Evolutionary conservation across 495 filamentous ascomycete genomes (phyloP), one percentile per base, ranked within the genome.

Genomic region (Aspergillus saccharolyticus): DNA sequence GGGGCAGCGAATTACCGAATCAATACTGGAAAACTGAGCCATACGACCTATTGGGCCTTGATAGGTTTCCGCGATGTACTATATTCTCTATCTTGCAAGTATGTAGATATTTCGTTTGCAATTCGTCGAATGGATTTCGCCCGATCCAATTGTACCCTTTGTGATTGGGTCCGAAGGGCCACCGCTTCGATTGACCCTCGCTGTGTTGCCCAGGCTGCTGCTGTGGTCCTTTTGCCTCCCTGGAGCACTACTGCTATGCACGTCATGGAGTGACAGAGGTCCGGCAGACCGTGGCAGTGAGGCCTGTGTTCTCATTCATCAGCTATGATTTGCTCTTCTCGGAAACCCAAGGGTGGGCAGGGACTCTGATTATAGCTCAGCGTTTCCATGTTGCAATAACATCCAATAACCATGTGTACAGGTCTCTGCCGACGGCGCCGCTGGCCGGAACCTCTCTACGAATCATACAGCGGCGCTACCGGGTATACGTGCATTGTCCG

Each of bases 391-490:
- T 52, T 53, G n/a, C n/a, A n/a, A n/a, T 44, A 56, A 42, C 54
- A 25, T 51, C 59, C 63, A 63, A 58, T 60, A 58, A 63, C 57
- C 49, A 33, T 28, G 19, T 48, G 19, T 60, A 71, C 76, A 98
- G 94, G 92, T 78, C 86, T 98, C 72, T 98, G 94, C 80, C 87
- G 86, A 70, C 93, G 94, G 66, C 92, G 94, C 72, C 88, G 88
- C 72, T 98, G 94, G 94, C 86, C 86, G 63, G 90, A 96, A 70
- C 94, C 94, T 61, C 79, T 83, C 66, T 98, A 95, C 80, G 88
- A 94, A 76, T 83, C 84, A 66, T 92, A 88, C 80, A 77, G 59
- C 28, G 60, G 52, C 44, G 50, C 79, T 55, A 79, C 78, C 64
- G 94, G 94, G 59, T 96, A 85, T 74, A 87, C 84, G 39, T 98